Evolutionary conservation across 345 rosid species (phyloP), one percentile per base, ranked within the genome.

Genomic region (Boechera divaricarpa): DNA sequence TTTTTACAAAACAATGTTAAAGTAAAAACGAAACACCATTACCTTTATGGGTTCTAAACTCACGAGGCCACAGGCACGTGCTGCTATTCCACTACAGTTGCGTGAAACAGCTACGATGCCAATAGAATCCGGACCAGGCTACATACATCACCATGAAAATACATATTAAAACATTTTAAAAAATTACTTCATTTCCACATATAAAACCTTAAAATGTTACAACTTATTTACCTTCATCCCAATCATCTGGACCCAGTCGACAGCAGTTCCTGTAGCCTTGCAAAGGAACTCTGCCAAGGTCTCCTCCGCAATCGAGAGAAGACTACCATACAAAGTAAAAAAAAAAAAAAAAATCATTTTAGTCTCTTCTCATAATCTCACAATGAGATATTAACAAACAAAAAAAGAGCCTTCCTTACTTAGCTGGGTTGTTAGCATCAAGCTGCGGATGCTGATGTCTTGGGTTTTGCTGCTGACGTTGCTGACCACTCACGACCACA

Each of bases 111-210:
- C 98, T 76, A 92, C 95, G 77, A 92, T 94, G 62, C 98, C 98
- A 88, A 94, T 92, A 81, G 98, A 94, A 94, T 94, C 98, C 92
- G 98, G 98, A 94, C 98, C 98, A 94, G 98, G 98, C 98, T 94
- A 64, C 15, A 69, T 63, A 69, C 3, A 75, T 33, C 54, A 49
- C 70, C 67, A 60, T 31, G 45, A 51, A 51, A 18, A 74, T 1
- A 59, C 61, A 60, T 2, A 5, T 62, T 48, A 3, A 65, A 49
- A 53, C 32, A 13, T n/a, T 5, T 36, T 10, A 3, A 59, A 45
- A 41, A 54, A 26, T 18, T 0, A 48, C 61, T 35, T 49, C 52
- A 39, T 10, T 66, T n/a, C 0, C 6, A 33, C 60, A 35, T 10
- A 11, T 13, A 45, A 62, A 7, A 9, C 10, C 49, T 18, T 32